Base-by-base conservation (phyloP, 768 basidiomycete species). In the Butyriboletus loyo region DNA sequence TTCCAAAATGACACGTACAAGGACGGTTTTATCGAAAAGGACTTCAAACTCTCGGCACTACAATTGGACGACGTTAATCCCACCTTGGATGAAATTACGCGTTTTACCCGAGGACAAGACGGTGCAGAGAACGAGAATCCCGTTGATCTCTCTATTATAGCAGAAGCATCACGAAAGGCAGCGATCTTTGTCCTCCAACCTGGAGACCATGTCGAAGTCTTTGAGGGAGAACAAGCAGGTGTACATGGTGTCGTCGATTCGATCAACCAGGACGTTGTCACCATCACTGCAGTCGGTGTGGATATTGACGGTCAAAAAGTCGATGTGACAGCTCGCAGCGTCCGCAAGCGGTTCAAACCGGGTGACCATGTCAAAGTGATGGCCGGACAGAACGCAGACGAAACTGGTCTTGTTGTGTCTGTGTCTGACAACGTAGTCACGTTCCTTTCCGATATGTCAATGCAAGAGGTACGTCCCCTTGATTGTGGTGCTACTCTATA, bases 331-430 rank as follows among this genome's bases (percentile, higher is more conserved):
- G 90, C 92, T 1, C 78, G 89, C 49, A 89, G 89, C 66, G 94
- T 98, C 4, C 78, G 95, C 62, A 99, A 99, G 73, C 79, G 87
- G 39, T 98, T 99, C 78, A 94, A 92, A 67, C 81, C 93, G 50
- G 97, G 97, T 64, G 96, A 98, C 72, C 97, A 99, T 63, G 93
- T 99, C 72, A 98, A 98, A 73, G 96, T 98, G 52, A 93, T 98
- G 86, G 80, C 86, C 15, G 97, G 97, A 22, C 86, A 93, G 70
- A 97, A 98, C 65, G 82, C 84, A 8, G 92, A 97, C 63, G 95
- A 97, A 70, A 95, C 94, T 4, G 97, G 97, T 74, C 78, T 98
- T 61, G 96, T 99, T 34, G 89, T 98, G 22, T 87, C 92, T 21
- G 87, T 95, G 19, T 77, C 87, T 5, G 91, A 92, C 62, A 92